phyloP scores from a whole-genome alignment of 768 basidiomycete genomes.

The Russula abietina region DNA sequence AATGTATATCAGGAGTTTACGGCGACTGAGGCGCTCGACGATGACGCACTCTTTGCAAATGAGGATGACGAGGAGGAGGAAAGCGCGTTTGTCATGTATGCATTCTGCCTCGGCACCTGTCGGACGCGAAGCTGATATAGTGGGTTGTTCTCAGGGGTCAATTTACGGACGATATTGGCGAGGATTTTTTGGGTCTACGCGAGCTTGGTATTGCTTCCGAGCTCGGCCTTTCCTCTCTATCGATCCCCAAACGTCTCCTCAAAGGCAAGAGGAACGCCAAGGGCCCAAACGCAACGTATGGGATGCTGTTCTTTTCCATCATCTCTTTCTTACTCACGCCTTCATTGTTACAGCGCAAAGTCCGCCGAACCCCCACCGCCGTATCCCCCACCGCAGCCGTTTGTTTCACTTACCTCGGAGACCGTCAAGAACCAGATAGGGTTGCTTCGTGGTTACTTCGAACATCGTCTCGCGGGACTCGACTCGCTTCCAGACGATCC shows the following conservation, averaged over 20 bases:
- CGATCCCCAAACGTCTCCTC: conserved; percentile 71
- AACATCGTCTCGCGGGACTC: conserved; percentile 41
- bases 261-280: conserved; percentile 43
- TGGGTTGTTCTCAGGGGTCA: conserved; percentile 50
- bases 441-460: conserved; percentile 72
- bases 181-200: conserved; percentile 87
- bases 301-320: conserved; percentile 23
- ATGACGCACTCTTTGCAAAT: conserved; percentile 52
- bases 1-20: conserved; percentile 70
- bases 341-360: conserved; percentile 40
- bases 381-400: conserved; percentile 80
- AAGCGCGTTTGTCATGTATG: conserved; percentile 59
- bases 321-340: background rate
- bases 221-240: conserved; percentile 69
- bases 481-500: conserved; percentile 58
- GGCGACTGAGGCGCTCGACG: conserved; percentile 46
- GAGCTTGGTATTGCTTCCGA: conserved; percentile 87
- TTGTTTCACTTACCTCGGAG: conserved; percentile 60
- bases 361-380: conserved; percentile 72
- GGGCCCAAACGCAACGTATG: conserved; percentile 43
- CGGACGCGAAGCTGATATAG: conserved; percentile 7
- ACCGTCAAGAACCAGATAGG: conserved; percentile 79
- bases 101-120: conserved; percentile 7
- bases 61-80: conserved; percentile 59
- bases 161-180: conserved; percentile 81